These are phyloP conservation scores for Acer campestre DNA, from an alignment of 345 rosid genomes.

Conservation along the genomic window DNA sequence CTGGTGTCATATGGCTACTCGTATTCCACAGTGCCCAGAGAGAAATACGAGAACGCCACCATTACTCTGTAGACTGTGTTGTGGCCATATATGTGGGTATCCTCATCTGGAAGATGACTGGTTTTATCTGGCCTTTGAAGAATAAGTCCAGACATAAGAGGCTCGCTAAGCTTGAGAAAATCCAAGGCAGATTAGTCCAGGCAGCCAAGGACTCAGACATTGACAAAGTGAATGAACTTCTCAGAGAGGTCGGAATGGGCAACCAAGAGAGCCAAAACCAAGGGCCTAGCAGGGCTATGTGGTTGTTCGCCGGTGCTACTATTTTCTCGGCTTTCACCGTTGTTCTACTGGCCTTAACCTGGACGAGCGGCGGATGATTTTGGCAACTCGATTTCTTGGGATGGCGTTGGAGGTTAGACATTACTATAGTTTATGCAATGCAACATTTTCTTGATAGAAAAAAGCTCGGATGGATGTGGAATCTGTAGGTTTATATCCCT, in stretches of 20 bases:
- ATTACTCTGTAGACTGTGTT: constrained; percentile 82
- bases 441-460: neutral
- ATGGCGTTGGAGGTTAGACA: constrained; percentile 1
- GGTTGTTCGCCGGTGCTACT: constrained; percentile 66
- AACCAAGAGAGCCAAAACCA: constrained; percentile 41
- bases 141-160: constrained; percentile 33
- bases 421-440: neutral
- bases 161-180: constrained; percentile 59
- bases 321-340: constrained; percentile 54
- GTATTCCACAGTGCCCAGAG: constrained; percentile 87
- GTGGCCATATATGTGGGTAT: constrained; percentile 89
- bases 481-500: neutral
- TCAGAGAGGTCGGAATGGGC: constrained; percentile 61
- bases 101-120: constrained; percentile 94
- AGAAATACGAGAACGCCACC: constrained; percentile 88
- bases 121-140: constrained; percentile 69
- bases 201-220: constrained; percentile 93
- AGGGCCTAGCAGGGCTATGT: constrained; percentile 47
- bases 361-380: constrained; percentile 77
- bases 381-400: neutral
- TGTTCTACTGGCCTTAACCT: constrained; percentile 72
- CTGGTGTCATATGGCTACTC: constrained; percentile 79
- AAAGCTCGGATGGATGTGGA: neutral
- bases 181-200: constrained; percentile 65
- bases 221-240: constrained; percentile 81